A percentile compares a stretch with the other conserved stretches of the same genome.
Conservation (phyloP, 257 asterid genomes). For the Oldenlandia corymbosa region DNA sequence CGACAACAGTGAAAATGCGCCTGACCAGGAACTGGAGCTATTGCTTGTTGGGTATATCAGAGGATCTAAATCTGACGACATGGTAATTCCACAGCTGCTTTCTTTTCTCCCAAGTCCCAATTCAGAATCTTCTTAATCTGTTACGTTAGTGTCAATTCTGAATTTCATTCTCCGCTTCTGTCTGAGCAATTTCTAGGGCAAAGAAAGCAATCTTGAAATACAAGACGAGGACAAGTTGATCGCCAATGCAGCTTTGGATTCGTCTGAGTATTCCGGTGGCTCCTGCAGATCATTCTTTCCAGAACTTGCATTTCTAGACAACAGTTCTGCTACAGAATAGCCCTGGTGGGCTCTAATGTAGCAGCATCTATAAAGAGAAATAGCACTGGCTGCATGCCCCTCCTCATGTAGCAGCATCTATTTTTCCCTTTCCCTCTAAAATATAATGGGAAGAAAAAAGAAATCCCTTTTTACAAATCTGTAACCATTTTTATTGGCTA, state of each 20-base stretch:
- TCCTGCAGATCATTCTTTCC: conserved; percentile 25
- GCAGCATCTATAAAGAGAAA: too few relatives aligned
- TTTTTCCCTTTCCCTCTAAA: too few relatives aligned
- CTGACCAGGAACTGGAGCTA: conserved; percentile 46
- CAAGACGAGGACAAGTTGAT: conserved; percentile 47
- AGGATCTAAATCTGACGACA: conserved; percentile 33
- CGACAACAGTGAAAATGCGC: conserved; percentile 19
- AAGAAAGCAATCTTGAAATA: conserved; percentile 20
- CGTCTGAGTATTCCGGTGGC: conserved; percentile 38
- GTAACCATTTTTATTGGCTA: background rate
- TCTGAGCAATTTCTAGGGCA: conserved; percentile 12
- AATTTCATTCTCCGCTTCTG: background rate
- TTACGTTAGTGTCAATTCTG: background rate
- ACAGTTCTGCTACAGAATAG: background rate
- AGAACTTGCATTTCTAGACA: conserved; percentile 3
- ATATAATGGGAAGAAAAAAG: too few relatives aligned
- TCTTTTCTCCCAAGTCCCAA: background rate
- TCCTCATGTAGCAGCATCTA: too few relatives aligned
- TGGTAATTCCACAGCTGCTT: conserved; percentile 35
- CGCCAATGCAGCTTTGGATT: conserved; percentile 43
- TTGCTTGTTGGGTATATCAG: conserved; percentile 61
- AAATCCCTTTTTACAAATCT: background rate
- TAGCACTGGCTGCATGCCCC: too few relatives aligned
- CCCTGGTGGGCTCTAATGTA: too few relatives aligned
- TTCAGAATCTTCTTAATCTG: background rate